phyloP scores from a whole-genome alignment of 2,329 filamentous ascomycete species.

The Aspergillus pseudonomiae region DNA sequence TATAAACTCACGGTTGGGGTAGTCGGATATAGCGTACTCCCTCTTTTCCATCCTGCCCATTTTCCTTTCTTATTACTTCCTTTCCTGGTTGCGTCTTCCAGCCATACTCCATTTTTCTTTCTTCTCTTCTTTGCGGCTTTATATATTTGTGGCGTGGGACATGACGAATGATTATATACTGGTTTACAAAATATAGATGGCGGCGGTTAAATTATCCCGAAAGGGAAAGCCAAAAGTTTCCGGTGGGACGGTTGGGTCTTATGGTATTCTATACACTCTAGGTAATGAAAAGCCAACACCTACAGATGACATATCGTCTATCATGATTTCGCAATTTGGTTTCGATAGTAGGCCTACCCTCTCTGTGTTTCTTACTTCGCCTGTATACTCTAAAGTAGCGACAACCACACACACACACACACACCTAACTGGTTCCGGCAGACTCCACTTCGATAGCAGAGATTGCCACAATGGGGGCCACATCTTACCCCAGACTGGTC shows the following conservation, averaged over 20 bases:
- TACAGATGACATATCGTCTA: neutral
- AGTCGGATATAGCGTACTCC: neutral
- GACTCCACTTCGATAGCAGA: constrained; percentile 1
- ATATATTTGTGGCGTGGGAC: neutral
- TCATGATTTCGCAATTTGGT: neutral
- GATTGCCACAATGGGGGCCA: neutral
- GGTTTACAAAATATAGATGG: neutral
- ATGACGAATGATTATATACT: constrained; percentile 3
- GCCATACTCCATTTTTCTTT: neutral
- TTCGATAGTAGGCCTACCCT: neutral
- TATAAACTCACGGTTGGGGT: neutral
- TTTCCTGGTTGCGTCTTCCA: neutral
- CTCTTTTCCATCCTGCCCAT: neutral
- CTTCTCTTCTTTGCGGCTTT: neutral
- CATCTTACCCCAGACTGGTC: neutral
- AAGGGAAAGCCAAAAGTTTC: neutral
- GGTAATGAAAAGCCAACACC: neutral
- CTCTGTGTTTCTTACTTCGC: neutral
- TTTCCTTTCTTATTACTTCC: neutral
- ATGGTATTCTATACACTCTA: neutral
- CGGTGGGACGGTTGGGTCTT: neutral
- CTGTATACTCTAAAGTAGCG: neutral
- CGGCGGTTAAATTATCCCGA: constrained; percentile 5
- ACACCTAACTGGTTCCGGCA: neutral
- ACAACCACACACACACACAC: neutral